Conservation (phyloP, 129 eudicot genomes). For the Flaveria bidentis region DNA sequence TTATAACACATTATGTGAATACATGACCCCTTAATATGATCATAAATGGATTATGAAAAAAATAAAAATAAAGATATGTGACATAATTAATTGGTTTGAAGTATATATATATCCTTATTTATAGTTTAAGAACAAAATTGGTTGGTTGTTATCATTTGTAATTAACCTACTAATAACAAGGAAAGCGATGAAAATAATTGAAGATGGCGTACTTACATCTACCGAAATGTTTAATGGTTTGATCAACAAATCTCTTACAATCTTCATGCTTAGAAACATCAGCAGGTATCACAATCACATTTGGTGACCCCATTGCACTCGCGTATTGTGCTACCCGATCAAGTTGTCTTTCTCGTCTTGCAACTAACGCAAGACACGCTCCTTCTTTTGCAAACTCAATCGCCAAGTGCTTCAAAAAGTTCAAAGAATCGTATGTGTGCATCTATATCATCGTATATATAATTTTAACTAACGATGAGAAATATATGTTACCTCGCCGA, state of each 20-base stretch:
- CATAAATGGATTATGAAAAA: too few relatives aligned
- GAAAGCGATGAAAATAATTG: neutral
- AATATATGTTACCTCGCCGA: conserved; percentile 36
- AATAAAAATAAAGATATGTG: too few relatives aligned
- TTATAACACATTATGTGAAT: too few relatives aligned
- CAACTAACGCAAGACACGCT: conserved; percentile 60
- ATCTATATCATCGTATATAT: neutral
- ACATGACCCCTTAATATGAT: too few relatives aligned
- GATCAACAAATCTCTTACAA: conserved; percentile 43
- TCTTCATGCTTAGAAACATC: conserved; percentile 59
- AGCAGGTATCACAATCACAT: conserved; percentile 44
- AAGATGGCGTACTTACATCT: conserved; percentile 42
- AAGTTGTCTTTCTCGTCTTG: conserved; percentile 47
- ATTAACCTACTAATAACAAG: neutral
- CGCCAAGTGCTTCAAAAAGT: conserved; percentile 33
- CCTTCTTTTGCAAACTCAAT: conserved; percentile 51
- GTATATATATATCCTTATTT: too few relatives aligned
- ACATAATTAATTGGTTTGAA: too few relatives aligned
- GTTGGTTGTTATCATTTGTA: too few relatives aligned
- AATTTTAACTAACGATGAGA: neutral
- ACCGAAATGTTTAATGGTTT: conserved; percentile 56
- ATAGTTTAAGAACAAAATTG: too few relatives aligned
- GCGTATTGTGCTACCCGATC: conserved; percentile 48
- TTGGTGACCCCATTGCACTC: conserved; percentile 51
- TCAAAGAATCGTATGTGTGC: neutral